phyloP scores from a whole-genome alignment of 768 basidiomycete genomes.

The Suillus hirtellus region DNA sequence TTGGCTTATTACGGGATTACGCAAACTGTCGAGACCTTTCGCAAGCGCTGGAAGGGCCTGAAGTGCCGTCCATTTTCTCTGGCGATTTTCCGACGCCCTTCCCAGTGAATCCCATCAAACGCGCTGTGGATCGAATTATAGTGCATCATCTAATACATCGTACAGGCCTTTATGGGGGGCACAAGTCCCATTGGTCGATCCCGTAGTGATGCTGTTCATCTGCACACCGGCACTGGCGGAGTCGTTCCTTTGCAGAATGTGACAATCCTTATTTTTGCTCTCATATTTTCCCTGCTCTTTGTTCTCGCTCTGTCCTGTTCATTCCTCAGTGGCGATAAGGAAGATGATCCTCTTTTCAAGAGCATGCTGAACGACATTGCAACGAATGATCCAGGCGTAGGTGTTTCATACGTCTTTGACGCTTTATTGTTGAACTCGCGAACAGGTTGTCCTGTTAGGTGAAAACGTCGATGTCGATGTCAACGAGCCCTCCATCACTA shows the following conservation, averaged over 20 bases:
- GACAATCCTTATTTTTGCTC: slow-evolving; percentile 36
- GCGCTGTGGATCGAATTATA: not conserved
- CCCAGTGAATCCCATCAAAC: not conserved
- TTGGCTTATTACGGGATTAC: not conserved
- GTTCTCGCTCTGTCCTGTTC: slow-evolving; percentile 48
- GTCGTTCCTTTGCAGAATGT: slow-evolving; percentile 27
- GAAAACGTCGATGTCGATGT: slow-evolving; percentile 60
- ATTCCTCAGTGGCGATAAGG: slow-evolving; percentile 47
- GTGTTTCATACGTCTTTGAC: slow-evolving; percentile 14
- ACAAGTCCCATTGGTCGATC: slow-evolving; percentile 16
- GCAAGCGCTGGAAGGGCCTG: not conserved
- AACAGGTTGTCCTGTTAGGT: slow-evolving; percentile 55
- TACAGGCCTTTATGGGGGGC: slow-evolving; percentile 18
- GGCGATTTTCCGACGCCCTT: not conserved
- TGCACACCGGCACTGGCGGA: slow-evolving; percentile 14
- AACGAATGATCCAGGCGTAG: slow-evolving; percentile 45
- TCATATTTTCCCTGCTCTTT: slow-evolving; percentile 49
- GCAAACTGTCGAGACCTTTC: not conserved
- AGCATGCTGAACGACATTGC: slow-evolving; percentile 42
- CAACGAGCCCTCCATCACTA: slow-evolving; percentile 55
- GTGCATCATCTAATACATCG: not conserved
- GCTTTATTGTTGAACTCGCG: not conserved
- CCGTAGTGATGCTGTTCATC: not conserved
- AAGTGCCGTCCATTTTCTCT: not conserved
- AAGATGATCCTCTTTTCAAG: slow-evolving; percentile 43